These are phyloP conservation scores for Hymenochaete sp. DNA, from an alignment of 1,284 basidiomycete genomes.

Conservation along the genomic window DNA sequence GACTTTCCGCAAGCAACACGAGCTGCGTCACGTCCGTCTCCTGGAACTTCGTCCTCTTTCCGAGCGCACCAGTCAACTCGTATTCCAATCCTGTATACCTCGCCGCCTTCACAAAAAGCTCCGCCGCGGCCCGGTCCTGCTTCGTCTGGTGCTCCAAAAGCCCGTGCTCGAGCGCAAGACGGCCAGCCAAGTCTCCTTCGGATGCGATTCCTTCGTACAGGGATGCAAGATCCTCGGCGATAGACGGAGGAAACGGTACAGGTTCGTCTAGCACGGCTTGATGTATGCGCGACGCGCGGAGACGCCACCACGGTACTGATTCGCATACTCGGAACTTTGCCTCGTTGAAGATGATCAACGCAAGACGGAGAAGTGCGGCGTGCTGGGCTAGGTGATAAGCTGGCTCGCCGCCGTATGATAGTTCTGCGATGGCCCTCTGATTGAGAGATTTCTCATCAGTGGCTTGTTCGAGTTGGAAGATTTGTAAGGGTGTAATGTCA, in stretches of 20 bases:
- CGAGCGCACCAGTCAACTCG: conserved; percentile 88
- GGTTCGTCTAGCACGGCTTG: conserved; percentile 84
- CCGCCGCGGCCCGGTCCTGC: conserved; percentile 73
- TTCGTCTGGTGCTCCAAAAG: conserved; percentile 67
- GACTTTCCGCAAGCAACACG: conserved; percentile 87
- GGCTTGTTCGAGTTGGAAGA: conserved; percentile 31
- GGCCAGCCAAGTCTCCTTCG: conserved; percentile 61
- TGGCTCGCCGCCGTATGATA: conserved; percentile 87
- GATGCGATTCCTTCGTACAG: conserved; percentile 35
- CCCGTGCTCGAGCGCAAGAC: conserved; percentile 73
- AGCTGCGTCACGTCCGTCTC: conserved; percentile 81
- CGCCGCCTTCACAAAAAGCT: conserved; percentile 75
- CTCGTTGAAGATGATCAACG: conserved; percentile 61
- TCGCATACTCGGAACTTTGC: conserved; percentile 29
- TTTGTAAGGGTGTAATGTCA: conserved; percentile 46
- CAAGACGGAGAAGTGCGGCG: conserved; percentile 69
- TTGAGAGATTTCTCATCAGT: conserved; percentile 39
- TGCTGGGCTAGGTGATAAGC: conserved; percentile 83
- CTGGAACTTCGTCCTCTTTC: conserved; percentile 94
- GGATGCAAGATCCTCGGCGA: conserved; percentile 30
- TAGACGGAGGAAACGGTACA: conserved; percentile 48
- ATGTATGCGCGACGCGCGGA: conserved; percentile 71
- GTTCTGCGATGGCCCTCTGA: conserved; percentile 59
- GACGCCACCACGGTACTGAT: conserved; percentile 67
- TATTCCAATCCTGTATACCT: conserved; percentile 75